A percentile compares a stretch with the other conserved stretches of the same genome.
Evolutionary conservation across 2,329 filamentous ascomycete species (phyloP).

Genomic region (Colletotrichum liriopes): DNA sequence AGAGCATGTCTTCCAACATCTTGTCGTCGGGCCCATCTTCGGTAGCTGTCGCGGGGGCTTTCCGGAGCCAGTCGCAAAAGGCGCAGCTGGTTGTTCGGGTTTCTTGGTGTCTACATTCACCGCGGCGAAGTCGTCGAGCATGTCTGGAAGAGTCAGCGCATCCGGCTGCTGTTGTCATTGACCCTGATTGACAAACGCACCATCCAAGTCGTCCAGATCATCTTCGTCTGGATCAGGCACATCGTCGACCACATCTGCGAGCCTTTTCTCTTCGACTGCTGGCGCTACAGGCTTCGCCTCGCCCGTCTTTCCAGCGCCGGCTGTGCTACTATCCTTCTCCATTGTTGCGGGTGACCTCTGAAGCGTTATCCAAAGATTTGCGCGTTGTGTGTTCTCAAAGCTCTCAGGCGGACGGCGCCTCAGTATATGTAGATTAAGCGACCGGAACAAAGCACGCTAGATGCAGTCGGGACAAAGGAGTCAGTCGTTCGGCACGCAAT

Average conservation of each 20-base stretch:
- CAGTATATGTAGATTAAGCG: neutral
- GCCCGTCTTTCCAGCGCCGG: slow-evolving; percentile 31
- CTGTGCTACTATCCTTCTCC: slow-evolving; percentile 37
- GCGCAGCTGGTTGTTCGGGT: slow-evolving; percentile 39
- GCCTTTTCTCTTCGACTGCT: slow-evolving; percentile 46
- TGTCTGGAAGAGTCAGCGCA: slow-evolving; percentile 69
- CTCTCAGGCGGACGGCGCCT: neutral
- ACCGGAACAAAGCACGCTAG: neutral
- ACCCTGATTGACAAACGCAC: slow-evolving; percentile 61
- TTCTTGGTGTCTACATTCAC: slow-evolving; percentile 69
- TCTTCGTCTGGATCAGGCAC: slow-evolving; percentile 94
- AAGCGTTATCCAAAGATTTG: neutral
- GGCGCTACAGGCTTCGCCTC: slow-evolving; percentile 43
- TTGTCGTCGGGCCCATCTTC: slow-evolving; percentile 47
- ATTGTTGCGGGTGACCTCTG: neutral
- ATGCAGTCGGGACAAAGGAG: slow-evolving; percentile 17
- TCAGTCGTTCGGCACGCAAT: neutral
- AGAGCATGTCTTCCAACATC: slow-evolving; percentile 60
- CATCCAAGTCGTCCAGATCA: slow-evolving; percentile 92
- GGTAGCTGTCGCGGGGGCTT: slow-evolving; percentile 45
- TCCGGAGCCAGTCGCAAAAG: slow-evolving; percentile 45
- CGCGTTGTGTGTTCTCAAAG: neutral
- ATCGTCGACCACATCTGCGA: slow-evolving; percentile 61
- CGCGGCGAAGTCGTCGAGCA: slow-evolving; percentile 91
- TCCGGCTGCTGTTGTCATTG: neutral